phyloP scores from a whole-genome alignment of 2,329 filamentous ascomycete species.

The Aspergillus sp. region DNA sequence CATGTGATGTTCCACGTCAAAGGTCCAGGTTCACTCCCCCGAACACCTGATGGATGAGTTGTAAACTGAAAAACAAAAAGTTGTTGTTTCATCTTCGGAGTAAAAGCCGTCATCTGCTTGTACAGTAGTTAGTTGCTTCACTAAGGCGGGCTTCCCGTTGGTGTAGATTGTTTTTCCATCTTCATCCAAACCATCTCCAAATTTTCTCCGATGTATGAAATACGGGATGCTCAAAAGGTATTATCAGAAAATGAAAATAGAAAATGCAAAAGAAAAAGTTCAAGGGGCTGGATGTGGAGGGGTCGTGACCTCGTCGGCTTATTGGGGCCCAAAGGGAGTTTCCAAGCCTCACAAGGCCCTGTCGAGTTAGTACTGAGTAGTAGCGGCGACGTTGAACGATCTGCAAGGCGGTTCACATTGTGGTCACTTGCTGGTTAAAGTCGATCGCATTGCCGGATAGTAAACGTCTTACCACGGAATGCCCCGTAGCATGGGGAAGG shows the following conservation, averaged over 20 bases:
- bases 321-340: conserved; percentile 13
- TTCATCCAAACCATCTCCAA: neutral
- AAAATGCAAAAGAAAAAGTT: neutral
- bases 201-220: conserved; percentile 10
- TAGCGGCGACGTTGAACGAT: conserved; percentile 6
- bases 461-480: neutral
- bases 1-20: conserved; percentile 30
- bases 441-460: neutral
- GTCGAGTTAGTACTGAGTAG: neutral
- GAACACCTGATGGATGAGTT: conserved; percentile 18
- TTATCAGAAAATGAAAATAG: too few relatives aligned
- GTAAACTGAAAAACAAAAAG: conserved; percentile 5
- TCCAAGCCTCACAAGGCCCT: conserved; percentile 14
- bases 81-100: conserved; percentile 10
- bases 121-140: neutral
- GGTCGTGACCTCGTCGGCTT: neutral
- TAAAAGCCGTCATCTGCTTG: neutral
- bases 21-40: neutral
- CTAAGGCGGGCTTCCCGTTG: neutral
- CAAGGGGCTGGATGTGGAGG: neutral
- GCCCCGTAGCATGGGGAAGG: neutral
- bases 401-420: conserved; percentile 17
- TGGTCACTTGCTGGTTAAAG: conserved; percentile 3
- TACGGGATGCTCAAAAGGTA: neutral
- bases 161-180: neutral